Base-by-base conservation (phyloP, 2,329 filamentous ascomycete species). In the Mollisiaceae sp. region DNA sequence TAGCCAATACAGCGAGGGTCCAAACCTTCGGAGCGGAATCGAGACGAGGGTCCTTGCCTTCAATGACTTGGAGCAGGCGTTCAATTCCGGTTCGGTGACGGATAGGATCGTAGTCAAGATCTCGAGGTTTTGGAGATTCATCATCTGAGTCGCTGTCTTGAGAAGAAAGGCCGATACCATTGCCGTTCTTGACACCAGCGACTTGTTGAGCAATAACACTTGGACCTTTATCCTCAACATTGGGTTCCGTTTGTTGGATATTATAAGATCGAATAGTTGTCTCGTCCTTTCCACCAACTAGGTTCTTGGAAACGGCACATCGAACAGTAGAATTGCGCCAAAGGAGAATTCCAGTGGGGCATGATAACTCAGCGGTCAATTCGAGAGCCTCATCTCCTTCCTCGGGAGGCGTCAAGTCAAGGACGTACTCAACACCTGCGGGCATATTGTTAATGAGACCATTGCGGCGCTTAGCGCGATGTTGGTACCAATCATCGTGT, bases 21-120 rank as follows among this genome's bases (percentile, higher is more conserved):
- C 87, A 91, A 43, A 90, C 77, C 15, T 89, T 87, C 12, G 84
- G 81, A 0, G 89, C 89, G 0, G 89, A 91, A 75, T 91, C 85
- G 15, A 92, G 75, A 1, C 80, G 78, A 0, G 87, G 79, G 36
- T 82, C 78, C 2, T 83, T 79, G 2, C 83, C 84, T 67, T 86
- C 81, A 47, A 91, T 82, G 12, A 83, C 80, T 70, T 85, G 81
- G 4, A 92, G 78, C 0, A 92, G 78, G 1, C 88, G 82, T 55
- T 91, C 81, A 39, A 95, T 86, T 22, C 84, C 84, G 35, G 83
- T 84, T 14, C 86, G 80, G 72, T 92, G 89, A 2, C 89, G 85
- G 8, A 86, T 77, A 1, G 83, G 82, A 56, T 87, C 90, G 74
- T 92, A 92, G 68, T 90, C 88, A n/a, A 27, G 32, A 2, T 8